Evolutionary conservation across 2,329 filamentous ascomycete genomes (phyloP).

Genomic region (Diaporthe sp.): DNA sequence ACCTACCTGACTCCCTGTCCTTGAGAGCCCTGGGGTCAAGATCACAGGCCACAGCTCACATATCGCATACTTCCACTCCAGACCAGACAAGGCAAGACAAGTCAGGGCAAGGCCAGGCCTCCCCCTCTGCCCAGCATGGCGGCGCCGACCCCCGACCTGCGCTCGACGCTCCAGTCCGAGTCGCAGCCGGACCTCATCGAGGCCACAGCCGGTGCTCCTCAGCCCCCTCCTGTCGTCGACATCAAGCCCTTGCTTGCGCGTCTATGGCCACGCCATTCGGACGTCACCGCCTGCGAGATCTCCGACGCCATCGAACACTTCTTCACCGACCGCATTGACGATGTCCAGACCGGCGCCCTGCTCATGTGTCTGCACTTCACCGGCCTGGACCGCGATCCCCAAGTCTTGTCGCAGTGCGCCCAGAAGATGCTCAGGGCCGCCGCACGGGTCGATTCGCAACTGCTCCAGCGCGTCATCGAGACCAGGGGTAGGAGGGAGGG

Average conservation of each 20-base stretch:
- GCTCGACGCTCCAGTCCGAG: conserved; percentile 11
- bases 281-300: conserved; percentile 83
- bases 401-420: conserved; percentile 89
- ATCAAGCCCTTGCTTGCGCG: conserved; percentile 82
- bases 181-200: conserved; percentile 39
- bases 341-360: conserved; percentile 87
- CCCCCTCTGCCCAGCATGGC: conserved; percentile 12
- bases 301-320: conserved; percentile 91
- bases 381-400: conserved; percentile 83
- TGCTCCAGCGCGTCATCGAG: conserved; percentile 73
- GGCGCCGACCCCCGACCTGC: conserved; percentile 6
- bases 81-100: not conserved
- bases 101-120: not conserved
- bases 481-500: conserved; percentile 76
- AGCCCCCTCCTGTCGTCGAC: conserved; percentile 55
- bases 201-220: conserved; percentile 16
- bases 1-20: not conserved
- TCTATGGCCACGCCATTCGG: conserved; percentile 72
- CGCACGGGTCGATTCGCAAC: conserved; percentile 75
- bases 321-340: conserved; percentile 91
- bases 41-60: not conserved
- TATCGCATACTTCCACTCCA: not conserved
- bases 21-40: not conserved
- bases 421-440: conserved; percentile 86
- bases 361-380: conserved; percentile 95